Evolutionary conservation across 352 stramenopile genomes (phyloP), one percentile per base, ranked within the genome.

Genomic region (Pythium utonaiense): DNA sequence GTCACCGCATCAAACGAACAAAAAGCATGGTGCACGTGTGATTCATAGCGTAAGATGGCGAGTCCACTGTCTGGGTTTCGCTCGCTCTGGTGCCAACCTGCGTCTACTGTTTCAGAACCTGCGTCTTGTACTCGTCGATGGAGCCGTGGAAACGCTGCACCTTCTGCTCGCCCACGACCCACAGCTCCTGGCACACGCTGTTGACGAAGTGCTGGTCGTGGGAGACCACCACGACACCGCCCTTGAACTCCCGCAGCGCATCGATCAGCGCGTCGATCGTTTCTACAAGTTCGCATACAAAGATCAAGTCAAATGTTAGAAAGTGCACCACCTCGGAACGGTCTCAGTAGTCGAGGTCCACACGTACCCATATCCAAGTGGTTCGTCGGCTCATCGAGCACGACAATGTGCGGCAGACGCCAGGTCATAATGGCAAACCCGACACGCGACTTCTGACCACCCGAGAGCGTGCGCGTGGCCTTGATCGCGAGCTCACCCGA

Each of bases 141-240:
- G 73, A 82, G 25, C 85, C 85, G 49, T 67, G 71, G 74, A 93
- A 95, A 25, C 80, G 81, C 50, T 70, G 52, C 34, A 95, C 86
- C 64, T 92, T 88, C 55, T 88, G 53, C 24, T 92, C 71, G 41
- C 80, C 81, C 7, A 95, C 86, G 47, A 95, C 86, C 93, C 93
- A 99, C 6, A 98, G 72, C 71, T 99, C 94, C 31, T 90, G 70
- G 64, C 92, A 98, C 36, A 97, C 89, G 60, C 96, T 95, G 42
- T 93, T 97, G 66, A 99, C 95, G 63, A 99, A 99, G 78, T 98
- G 98, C 71, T 98, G 86, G 89, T 99, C 96, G 77, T 99, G 96
- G 3, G 93, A 98, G 17, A 99, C 95, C 44, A 99, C 86, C 55
- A 99, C 78, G 6, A 98, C 95, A 62, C 93, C 96, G 47, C 97